Evolutionary conservation across 192 early-diverging fungal species (phyloP), one percentile per base, ranked within the genome.

Genomic region (Podila clonocystis): DNA sequence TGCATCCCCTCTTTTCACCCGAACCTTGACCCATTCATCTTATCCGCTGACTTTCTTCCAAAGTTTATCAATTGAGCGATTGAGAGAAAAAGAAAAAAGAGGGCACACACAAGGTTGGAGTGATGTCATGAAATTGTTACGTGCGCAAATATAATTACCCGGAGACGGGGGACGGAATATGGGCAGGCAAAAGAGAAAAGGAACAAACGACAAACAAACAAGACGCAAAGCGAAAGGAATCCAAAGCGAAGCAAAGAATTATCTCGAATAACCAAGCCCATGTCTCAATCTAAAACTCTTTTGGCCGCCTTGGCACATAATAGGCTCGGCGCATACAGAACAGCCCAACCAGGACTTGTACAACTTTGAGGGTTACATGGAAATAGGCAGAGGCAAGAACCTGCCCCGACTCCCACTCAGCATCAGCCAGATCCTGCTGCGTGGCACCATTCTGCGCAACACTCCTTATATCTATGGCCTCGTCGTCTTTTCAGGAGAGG

Each of bases 401-500:
- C 57, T 73, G 7, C 64, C 71, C 12, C 79, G 88, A n/a, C 85
- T 84, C 45, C 89, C 95, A 3, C 85, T 97, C 29, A 93, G 94
- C 26, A 89, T 94, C 69, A 87, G 88, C 50, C 91, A 98, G 82
- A 76, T 97, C 45, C 83, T 97, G 13, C 89, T 95, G 64, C 91
- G 97, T 52, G 97, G 96, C 33, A 91, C 96, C 2, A 90, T 91
- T 19, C 86, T 97, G 31, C 83, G 93, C 63, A 97, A 97, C 73
- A 96, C 95, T 0, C 88, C 91, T 3, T 93, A 91, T 50, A 83
- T 95, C 34, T 93, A 88, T 74, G 96, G 91, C 24, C 85, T 95
- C 58, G 94, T 92, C 1, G 86, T 96, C 15, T 93, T 91, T 68
- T 84, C 89, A 3, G 92, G 91, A 26, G 91, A 88, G 72, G 90